Evolutionary conservation across 768 basidiomycete genomes (phyloP), one percentile per base, ranked within the genome.

Genomic region (Gautieria morchelliformis): DNA sequence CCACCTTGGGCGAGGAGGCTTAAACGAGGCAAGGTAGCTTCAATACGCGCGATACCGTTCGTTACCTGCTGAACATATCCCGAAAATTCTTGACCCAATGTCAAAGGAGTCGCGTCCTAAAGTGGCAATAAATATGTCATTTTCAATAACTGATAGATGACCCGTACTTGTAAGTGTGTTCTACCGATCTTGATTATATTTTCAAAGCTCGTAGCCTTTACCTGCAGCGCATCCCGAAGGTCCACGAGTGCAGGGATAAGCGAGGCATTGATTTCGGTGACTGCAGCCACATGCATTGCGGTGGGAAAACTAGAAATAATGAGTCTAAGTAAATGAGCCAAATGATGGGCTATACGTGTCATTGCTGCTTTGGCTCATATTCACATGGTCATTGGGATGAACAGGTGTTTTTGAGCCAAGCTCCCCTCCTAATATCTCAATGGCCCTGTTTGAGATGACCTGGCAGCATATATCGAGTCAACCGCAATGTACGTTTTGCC

Each of bases 381-480:
- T 99, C 65, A 97, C 94, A 72, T 99, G 96, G 68, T 99, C 96
- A 71, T 99, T 99, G 39, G 96, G 96, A 69, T 99, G 96, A 1
- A 99, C 94, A 9, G 96, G 96, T 65, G 78, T 91, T 78, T 98
- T 99, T 47, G 89, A 92, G 35, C 96, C 96, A 57, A 97, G 77
- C 73, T 93, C 79, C 17, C 96, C 96, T 7, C 96, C 96, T 59
- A 98, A 83, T 60, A 96, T 74, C 74, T 99, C 93, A 66, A 98
- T 99, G 35, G 96, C 96, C 59, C 95, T 85, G 71, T 99, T 99
- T 24, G 94, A 95, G 67, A 99, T 94, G 65, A 97, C 94, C 90
- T 93, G 58, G 42, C 20, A 42, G 50, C 20, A 45, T 19, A 27
- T 27, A 33, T 50, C 14, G 19, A 47, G 24, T 32, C 4, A 17